Base-by-base conservation (phyloP, 768 basidiomycete species). In the Rhodotorula paludigena region DNA sequence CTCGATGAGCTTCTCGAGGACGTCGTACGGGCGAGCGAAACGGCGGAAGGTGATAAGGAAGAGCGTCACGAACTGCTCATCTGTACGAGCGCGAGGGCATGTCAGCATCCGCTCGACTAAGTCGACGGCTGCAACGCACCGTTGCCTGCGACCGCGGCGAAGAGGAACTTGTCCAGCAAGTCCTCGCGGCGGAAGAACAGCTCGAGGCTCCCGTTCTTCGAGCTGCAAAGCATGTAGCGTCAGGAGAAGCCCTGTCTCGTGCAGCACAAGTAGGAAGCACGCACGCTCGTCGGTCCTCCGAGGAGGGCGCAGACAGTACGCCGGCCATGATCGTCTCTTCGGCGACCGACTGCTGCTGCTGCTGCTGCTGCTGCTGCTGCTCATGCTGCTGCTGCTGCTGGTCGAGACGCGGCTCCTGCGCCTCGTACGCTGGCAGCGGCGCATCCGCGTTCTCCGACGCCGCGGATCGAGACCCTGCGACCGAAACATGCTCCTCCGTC, bases 141-240 rank as follows among this genome's bases (percentile, higher is more conserved):
- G 61, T 75, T 72, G 14, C 73, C 73, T 0, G 74, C 66, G 0
- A 76, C 74, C 20, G 69, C 59, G 4, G 76, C 73, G 36, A 69
- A 75, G 25, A 76, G 66, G 53, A 76, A 73, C 61, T 76, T 76
- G 69, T 76, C 75, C 35, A 75, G 64, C 55, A 75, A 36, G 53
- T 73, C 75, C 0, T 76, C 75, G 3, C 62, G 41, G 8, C 41
- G 53, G 53, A 74, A 69, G 65, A 74, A 74, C 5, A 74, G 57
- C 47, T 76, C 75, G 25, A n/a, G 25, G 25, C 30, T 38, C 53
- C n/a, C 35, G 3, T 35, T 18, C 53, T 25, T 38, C 21, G n/a
- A 54, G 15, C 49, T 51, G 16, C 49, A n/a, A n/a, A n/a, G n/a
- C n/a, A n/a, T n/a, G n/a, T n/a, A n/a, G n/a, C 3, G 47, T 28